Percentiles rank a stretch among this genome's conserved stretches.
phyloP scores from a whole-genome alignment of 495 filamentous ascomycete species.

The Stereocaulon alpinum region DNA sequence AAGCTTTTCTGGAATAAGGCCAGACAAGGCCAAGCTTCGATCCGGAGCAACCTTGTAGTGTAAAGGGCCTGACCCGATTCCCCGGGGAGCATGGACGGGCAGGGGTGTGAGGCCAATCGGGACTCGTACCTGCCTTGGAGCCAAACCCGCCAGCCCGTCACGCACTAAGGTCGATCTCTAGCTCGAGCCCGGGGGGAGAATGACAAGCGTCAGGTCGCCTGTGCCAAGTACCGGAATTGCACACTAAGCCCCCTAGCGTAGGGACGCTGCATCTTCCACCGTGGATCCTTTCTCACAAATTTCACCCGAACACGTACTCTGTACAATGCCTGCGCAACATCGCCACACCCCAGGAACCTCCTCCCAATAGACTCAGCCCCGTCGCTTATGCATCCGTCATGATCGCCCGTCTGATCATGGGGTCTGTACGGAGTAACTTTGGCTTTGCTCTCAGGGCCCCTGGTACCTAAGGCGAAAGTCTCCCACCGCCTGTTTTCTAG shows the following conservation, averaged over 20 bases:
- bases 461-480: neutral
- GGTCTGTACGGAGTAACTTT: neutral
- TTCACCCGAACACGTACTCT: conserved; percentile 1
- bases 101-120: neutral
- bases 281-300: conserved; percentile 2
- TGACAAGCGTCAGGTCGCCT: conserved; percentile 11
- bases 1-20: conserved; percentile 1
- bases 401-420: conserved; percentile 7
- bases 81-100: neutral
- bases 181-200: neutral
- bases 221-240: conserved; percentile 1
- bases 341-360: neutral
- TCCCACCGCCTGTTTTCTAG: conserved; percentile 5
- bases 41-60: neutral
- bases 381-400: conserved; percentile 1
- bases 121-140: neutral
- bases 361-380: conserved; percentile 1
- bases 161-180: neutral
- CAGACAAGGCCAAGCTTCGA: conserved; percentile 1
- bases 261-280: conserved; percentile 1
- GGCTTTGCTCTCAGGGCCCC: neutral
- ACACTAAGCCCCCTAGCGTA: neutral
- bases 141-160: conserved; percentile 2
- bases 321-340: neutral
- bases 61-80: neutral